Base-by-base conservation (phyloP, 73 alveolate species). In the Halteria grandinella region DNA sequence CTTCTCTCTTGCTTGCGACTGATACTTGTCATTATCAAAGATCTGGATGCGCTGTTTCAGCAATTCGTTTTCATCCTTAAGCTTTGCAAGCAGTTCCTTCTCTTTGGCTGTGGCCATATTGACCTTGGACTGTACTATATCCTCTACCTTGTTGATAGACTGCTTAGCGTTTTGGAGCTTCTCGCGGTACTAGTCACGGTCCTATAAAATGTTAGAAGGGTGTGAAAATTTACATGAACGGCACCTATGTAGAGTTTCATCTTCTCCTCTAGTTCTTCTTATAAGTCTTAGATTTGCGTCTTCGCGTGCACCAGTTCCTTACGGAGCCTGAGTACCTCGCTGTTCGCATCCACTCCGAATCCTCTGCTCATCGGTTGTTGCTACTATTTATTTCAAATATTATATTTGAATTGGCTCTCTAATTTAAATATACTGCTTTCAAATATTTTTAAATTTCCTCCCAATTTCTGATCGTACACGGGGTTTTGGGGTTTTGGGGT, bases 1-100 rank as follows among this genome's bases (percentile, higher is more conserved):
- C 59, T 75, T 86, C 21, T 78, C 85, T 71, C 77, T 74, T 55
- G 59, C 50, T 64, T 85, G 88, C 36, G 78, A 53, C 10, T 76
- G 84, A 31, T 63, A 41, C 54, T 74, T 75, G 64, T 79, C 93
- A 51, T 85, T 55, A 33, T 83, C 82, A 54, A 63, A 63, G 29
- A 41, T 25, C 66, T 85, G 88, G 31, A 85, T 55, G 60, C 76
- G 43, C 37, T 87, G 83, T 20, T 40, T 24, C 29, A 89, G 71
- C 10, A 50, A 39, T 45, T 85, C 88, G 59, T 89, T 92, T 49
- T 89, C 94, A 62, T 78, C 73, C 51, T 79, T 31, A 51, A 69
- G 29, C 40, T 64, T 52, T 15, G 48, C 40, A 12, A 77, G 75
- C 77, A 84, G 71, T 52, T 63, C 60, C 33, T 79, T 75, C 69